phyloP scores from a whole-genome alignment of 495 filamentous ascomycete genomes.

The Umbilicaria muhlenbergii region DNA sequence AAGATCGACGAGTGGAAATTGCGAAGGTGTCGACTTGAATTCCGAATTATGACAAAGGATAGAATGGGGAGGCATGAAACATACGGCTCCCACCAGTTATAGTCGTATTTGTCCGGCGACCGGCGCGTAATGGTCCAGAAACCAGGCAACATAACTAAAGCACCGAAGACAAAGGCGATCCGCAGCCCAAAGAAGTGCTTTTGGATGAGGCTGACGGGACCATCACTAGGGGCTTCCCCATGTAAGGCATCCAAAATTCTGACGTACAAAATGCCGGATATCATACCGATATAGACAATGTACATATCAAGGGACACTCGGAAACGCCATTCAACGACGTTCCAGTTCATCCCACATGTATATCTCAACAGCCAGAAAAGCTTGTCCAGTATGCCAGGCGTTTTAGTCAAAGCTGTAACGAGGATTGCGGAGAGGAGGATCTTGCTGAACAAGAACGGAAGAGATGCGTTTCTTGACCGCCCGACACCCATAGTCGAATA shows the following conservation, averaged over 20 bases:
- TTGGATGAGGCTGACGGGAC: neutral
- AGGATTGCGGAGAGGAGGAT: conserved; percentile 28
- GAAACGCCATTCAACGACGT: conserved; percentile 28
- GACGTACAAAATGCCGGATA: conserved; percentile 25
- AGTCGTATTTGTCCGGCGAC: conserved; percentile 23
- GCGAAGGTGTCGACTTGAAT: conserved; percentile 23
- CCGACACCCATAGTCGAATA: conserved; percentile 31
- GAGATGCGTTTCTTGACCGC: conserved; percentile 22
- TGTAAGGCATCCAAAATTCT: conserved; percentile 8
- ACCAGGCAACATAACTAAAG: conserved; percentile 10
- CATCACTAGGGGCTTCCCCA: neutral
- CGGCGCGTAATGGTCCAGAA: conserved; percentile 21
- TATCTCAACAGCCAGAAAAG: conserved; percentile 19
- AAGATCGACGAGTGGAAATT: conserved; percentile 29
- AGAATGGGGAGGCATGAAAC: conserved; percentile 38
- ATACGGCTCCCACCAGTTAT: conserved; percentile 36
- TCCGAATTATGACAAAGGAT: conserved; percentile 33
- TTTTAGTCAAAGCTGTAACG: conserved; percentile 24
- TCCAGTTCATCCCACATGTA: conserved; percentile 26
- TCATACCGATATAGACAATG: conserved; percentile 36
- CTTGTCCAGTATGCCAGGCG: conserved; percentile 28
- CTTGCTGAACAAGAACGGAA: conserved; percentile 30
- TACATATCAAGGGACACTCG: conserved; percentile 32
- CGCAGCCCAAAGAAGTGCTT: conserved; percentile 12
- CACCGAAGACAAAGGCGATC: conserved; percentile 9